A percentile compares a stretch with the other conserved stretches of the same genome.
Conservation (phyloP, 2,329 filamentous ascomycete species). For the Penicillium oxalicum region DNA sequence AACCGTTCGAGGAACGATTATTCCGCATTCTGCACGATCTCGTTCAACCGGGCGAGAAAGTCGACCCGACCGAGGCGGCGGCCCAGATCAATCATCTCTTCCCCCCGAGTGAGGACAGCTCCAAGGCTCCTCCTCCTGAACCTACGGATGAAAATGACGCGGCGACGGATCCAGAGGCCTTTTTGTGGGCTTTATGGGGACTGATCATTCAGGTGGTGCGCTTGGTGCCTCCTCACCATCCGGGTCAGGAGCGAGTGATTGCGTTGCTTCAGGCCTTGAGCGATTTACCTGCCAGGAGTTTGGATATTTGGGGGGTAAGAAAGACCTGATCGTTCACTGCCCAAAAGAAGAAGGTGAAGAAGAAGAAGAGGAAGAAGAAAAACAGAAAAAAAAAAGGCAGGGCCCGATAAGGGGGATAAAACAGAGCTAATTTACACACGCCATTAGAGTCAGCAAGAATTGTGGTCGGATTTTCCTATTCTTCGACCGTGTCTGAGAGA, state of each 20-base stretch:
- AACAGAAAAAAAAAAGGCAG: too few relatives aligned
- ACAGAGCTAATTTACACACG: too few relatives aligned
- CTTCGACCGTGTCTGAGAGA: conserved; percentile 2
- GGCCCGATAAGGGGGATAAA: too few relatives aligned
- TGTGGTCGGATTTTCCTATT: conserved; percentile 2
- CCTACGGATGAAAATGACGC: not conserved
- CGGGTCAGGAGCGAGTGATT: not conserved
- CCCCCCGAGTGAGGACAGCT: not conserved
- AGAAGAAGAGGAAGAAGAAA: too few relatives aligned
- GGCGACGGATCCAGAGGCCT: not conserved
- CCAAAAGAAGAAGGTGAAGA: too few relatives aligned
- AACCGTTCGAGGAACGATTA: not conserved
- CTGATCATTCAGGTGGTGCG: conserved; percentile 1
- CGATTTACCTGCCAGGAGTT: not conserved
- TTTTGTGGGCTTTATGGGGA: conserved; percentile 1
- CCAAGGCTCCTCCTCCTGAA: not conserved
- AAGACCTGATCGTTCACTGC: too few relatives aligned
- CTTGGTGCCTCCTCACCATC: conserved; percentile 1
- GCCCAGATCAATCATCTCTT: not conserved
- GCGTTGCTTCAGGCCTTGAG: not conserved
- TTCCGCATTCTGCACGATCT: not conserved
- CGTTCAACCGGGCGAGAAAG: not conserved
- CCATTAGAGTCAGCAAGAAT: not conserved
- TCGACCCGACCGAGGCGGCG: not conserved
- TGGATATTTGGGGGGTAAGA: conserved; percentile 2